Percentiles rank a stretch among this genome's conserved stretches.
These are phyloP conservation scores for Ophiostoma populinum DNA, from an alignment of 2,329 filamentous ascomycete genomes.

Conservation along the genomic window DNA sequence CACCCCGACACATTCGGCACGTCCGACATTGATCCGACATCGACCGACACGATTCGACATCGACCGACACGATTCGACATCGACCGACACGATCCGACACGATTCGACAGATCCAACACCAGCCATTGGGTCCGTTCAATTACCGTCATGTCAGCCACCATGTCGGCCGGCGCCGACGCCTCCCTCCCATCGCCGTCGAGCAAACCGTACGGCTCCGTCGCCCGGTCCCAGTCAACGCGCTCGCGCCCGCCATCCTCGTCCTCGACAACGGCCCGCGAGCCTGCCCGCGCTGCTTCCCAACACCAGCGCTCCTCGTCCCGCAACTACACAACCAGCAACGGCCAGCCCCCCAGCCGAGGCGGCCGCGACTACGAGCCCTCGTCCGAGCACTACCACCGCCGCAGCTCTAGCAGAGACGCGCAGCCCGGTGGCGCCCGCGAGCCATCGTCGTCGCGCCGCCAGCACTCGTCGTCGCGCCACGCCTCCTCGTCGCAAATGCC, in stretches of 20 bases:
- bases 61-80: no score
- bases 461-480: slow-evolving; percentile 23
- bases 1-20: no score
- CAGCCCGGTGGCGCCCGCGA: slow-evolving; percentile 18
- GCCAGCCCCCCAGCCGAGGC: slow-evolving; percentile 2
- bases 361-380: slow-evolving; percentile 4
- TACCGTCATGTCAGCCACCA: slow-evolving; percentile 19
- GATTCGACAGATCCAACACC: no score
- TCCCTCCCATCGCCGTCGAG: slow-evolving; percentile 16
- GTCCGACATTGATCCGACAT: no score
- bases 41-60: no score
- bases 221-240: slow-evolving; percentile 21
- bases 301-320: slow-evolving; percentile 11
- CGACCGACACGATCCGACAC: no score
- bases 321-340: slow-evolving; percentile 6
- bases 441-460: slow-evolving; percentile 32
- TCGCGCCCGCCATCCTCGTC: slow-evolving; percentile 18
- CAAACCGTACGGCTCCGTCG: slow-evolving; percentile 15
- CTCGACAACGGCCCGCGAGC: slow-evolving; percentile 10
- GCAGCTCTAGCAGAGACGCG: slow-evolving; percentile 43
- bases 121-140: no score
- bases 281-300: slow-evolving; percentile 13
- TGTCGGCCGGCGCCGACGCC: slow-evolving; percentile 17
- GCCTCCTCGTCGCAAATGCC: neutral
- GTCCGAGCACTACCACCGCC: slow-evolving; percentile 18